A percentile compares a stretch with the other conserved stretches of the same genome.
phyloP scores from a whole-genome alignment of 2,329 filamentous ascomycete species.

The Claviceps pazoutovae region DNA sequence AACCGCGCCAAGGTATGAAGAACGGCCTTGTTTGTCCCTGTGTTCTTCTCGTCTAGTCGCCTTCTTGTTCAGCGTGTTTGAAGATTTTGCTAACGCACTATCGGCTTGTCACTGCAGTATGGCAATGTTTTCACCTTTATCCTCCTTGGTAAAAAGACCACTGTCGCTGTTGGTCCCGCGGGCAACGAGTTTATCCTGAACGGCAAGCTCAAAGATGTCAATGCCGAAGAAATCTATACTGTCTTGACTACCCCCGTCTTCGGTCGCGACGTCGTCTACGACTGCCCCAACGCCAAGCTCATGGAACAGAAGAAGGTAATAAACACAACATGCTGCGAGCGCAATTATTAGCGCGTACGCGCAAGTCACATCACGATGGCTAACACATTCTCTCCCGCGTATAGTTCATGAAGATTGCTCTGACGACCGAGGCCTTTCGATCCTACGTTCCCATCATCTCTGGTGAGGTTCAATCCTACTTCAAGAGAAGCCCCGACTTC shows the following conservation, averaged over 20 bases:
- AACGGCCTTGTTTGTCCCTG: constrained; percentile 2
- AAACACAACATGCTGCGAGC: no score
- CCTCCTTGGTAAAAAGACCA: constrained; percentile 78
- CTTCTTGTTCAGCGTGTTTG: not conserved
- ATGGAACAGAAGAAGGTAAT: constrained; percentile 91
- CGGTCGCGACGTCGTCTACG: constrained; percentile 76
- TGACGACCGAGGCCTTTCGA: constrained; percentile 60
- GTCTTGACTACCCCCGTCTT: constrained; percentile 62
- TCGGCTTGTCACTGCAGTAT: constrained; percentile 37
- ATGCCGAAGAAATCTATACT: constrained; percentile 80
- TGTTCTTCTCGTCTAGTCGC: not conserved
- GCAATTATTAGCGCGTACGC: not conserved
- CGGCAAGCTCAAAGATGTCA: constrained; percentile 78
- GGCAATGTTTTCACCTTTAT: constrained; percentile 85
- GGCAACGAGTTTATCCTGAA: constrained; percentile 90
- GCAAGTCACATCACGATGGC: not conserved
- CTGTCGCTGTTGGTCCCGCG: constrained; percentile 65
- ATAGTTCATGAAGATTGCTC: constrained; percentile 67
- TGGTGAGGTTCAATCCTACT: constrained; percentile 57
- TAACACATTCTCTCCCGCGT: not conserved
- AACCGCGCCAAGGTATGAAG: constrained; percentile 57
- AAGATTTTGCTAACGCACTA: not conserved
- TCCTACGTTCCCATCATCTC: constrained; percentile 68
- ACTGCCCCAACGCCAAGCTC: constrained; percentile 79
- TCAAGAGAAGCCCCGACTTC: constrained; percentile 53